Evolutionary conservation across 768 basidiomycete species (phyloP), one percentile per base, ranked within the genome.

Genomic region (Ramaria sp.): DNA sequence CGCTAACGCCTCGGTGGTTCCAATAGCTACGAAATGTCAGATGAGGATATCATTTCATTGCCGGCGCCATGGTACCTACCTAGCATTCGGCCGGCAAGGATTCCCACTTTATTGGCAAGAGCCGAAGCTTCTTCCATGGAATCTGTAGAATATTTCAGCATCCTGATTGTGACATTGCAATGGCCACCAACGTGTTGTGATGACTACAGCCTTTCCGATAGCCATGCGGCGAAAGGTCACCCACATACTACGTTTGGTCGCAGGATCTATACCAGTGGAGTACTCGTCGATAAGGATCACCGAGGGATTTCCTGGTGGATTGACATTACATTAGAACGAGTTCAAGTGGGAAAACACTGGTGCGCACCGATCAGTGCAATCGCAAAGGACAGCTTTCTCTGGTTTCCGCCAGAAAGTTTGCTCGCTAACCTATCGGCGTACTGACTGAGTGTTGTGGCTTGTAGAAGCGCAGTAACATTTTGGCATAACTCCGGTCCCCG

Each of bases 161-260:
- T 58, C 11, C 54, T 49, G 33, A 61, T 52, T 9, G 59, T n/a
- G 17, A 38, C 43, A 56, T 63, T 49, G 59, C 59, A 60, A 59
- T 52, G 13, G 10, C 17, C 31, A 73, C 80, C 54, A 56, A 83
- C 84, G 84, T 1, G 85, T 87, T 0, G 84, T 86, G 53, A 88
- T 81, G 34, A 86, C 73, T 7, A 87, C 78, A 3, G 83, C 83
- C 64, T 88, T 88, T 15, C 82, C 85, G 2, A 74, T 70, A 0
- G 83, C 77, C 4, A 86, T 82, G 27, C 75, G 77, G 54, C 82
- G 73, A 55, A 90, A 71, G 0, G 84, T 88, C 15, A 72, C 70
- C 88, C 88, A 90, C 83, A 90, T 88, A 31, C 89, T 85, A 37
- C 88, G 73, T 68, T 89, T 90, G 75, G 83, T 88, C 67, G 82